Conservation (phyloP, 768 basidiomycete genomes). For the Tricholoma hemisulphureum region DNA sequence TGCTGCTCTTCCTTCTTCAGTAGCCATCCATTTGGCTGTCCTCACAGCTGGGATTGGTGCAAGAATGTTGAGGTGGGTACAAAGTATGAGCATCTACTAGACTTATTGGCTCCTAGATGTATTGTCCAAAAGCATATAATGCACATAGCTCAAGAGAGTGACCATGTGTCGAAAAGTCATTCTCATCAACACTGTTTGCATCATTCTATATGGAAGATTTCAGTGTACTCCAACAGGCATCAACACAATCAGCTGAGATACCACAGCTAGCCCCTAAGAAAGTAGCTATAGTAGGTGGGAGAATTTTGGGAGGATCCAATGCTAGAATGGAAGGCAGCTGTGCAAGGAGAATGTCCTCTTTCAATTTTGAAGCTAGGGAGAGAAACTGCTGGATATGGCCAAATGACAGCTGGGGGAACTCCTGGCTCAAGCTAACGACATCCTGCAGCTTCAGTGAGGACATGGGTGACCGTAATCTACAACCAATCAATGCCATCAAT, state of each 20-base stretch:
- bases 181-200: too few relatives aligned
- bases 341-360: neutral
- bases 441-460: neutral
- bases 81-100: too few relatives aligned
- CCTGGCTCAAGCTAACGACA: neutral
- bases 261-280: neutral
- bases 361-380: too few relatives aligned
- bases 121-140: neutral
- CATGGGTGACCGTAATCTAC: neutral
- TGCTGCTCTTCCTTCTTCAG: neutral
- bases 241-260: too few relatives aligned
- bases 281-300: neutral
- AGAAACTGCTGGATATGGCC: too few relatives aligned
- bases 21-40: too few relatives aligned
- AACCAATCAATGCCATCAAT: too few relatives aligned
- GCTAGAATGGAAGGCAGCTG: neutral
- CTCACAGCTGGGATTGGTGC: too few relatives aligned
- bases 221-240: neutral
- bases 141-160: neutral
- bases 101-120: neutral
- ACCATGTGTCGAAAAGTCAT: neutral
- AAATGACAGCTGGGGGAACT: neutral
- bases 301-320: too few relatives aligned
- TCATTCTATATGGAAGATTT: neutral
- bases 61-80: too few relatives aligned